Evolutionary conservation across 441 rosid species (phyloP), one percentile per base, ranked within the genome.

Genomic region (Adansonia gregorii): DNA sequence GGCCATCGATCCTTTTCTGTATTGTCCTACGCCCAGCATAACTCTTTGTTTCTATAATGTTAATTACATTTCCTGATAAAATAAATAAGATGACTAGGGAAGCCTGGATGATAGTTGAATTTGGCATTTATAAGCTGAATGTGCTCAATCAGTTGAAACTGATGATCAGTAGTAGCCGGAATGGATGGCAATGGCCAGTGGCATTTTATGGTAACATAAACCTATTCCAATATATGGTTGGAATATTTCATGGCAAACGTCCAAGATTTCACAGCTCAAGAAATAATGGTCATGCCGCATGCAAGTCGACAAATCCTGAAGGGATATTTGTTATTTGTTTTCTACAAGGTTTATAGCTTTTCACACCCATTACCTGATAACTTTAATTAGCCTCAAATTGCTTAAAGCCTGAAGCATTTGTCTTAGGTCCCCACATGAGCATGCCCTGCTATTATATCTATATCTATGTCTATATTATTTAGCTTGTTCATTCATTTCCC

Each of bases 31-130:
- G 75, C 59, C 63, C 63, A 2, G 63, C 71, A 49, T 67, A 56
- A 35, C 78, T 61, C 12, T 8, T 4, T 31, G 82, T 85, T 56
- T 86, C 80, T 85, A 12, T 78, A 24, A 56, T 85, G 89, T n/a
- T 65, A 24, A 49, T 12, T 80, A 63, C 74, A 52, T 78, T 60
- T 6, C 58, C 51, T 19, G 74, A 79, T 19, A 83, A 43, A 72
- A 82, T 20, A 22, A 86, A 55, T 1, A 88, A 61, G n/a, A 86
- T 70, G 68, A 83, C 45, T 48, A 83, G 9, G 46, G 68, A 69
- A 58, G 63, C 73, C 49, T 31, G 59, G 55, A 77, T 0, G 22
- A 61, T 20, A 6, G 24, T 19, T 72, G 80, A 74, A 8, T 69
- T 79, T 8, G 84, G 82, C 63, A 71, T 71, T 71, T n/a, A 20